Evolutionary conservation across 1,284 basidiomycete genomes (phyloP).

Genomic region (Trichosporon coremiiforme): DNA sequence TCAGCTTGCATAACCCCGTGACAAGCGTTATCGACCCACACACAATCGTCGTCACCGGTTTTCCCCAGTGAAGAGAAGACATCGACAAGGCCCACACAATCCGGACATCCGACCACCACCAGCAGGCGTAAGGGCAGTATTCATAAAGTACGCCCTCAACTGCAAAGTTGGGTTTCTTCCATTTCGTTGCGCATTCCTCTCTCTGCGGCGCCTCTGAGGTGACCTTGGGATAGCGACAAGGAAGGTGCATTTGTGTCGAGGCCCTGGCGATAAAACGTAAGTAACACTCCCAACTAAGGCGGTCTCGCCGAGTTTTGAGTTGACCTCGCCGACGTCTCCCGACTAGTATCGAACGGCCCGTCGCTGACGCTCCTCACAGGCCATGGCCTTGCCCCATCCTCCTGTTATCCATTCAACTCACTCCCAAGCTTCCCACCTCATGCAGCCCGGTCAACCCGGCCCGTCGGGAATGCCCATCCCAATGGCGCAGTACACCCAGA

Average conservation of each 20-base stretch:
- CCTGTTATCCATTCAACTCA: constrained; percentile 36
- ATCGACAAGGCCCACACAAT: background rate
- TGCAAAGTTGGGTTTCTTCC: background rate
- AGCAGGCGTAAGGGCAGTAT: background rate
- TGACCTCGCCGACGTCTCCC: background rate
- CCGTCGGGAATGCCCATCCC: constrained; percentile 37
- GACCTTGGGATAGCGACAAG: constrained; percentile 25
- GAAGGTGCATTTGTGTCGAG: constrained; percentile 31
- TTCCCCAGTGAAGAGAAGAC: background rate
- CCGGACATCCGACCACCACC: background rate
- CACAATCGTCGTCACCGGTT: background rate
- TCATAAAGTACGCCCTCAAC: constrained; percentile 10
- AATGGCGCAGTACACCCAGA: constrained; percentile 33
- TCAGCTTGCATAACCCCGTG: background rate
- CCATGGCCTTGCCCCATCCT: constrained; percentile 55
- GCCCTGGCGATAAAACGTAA: constrained; percentile 36
- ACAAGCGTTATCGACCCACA: constrained; percentile 8
- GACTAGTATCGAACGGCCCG: background rate
- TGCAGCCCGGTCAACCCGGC: constrained; percentile 40
- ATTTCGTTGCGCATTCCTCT: constrained; percentile 1
- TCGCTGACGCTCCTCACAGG: constrained; percentile 29
- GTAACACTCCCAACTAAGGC: constrained; percentile 20
- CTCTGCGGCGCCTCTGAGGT: constrained; percentile 15
- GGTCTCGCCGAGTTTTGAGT: background rate
- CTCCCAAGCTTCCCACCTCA: constrained; percentile 34